Evolutionary conservation across 495 filamentous ascomycete species (phyloP).

Genomic region (Trichoderma virens): DNA sequence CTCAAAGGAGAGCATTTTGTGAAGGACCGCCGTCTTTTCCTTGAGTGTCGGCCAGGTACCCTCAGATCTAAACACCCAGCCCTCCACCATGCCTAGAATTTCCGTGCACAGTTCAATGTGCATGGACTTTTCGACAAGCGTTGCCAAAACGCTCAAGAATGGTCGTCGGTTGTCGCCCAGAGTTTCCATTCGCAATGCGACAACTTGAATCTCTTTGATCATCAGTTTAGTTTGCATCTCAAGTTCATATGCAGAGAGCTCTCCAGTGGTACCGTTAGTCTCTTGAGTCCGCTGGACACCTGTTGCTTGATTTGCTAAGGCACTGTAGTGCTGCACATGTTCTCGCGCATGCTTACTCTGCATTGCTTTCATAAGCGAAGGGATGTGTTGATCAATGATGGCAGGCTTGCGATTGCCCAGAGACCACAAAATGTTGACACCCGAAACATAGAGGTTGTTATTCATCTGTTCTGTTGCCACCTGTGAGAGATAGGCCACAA

Average conservation of each 20-base stretch:
- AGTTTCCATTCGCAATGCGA: conserved; percentile 82
- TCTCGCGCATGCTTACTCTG: conserved; percentile 90
- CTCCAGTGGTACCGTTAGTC: conserved; percentile 40
- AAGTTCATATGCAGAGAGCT: conserved; percentile 66
- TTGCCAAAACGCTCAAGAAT: conserved; percentile 89
- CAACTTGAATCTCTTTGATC: conserved; percentile 87
- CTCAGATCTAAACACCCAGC: conserved; percentile 88
- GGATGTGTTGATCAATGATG: conserved; percentile 82
- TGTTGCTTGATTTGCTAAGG: conserved; percentile 37
- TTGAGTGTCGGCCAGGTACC: conserved; percentile 94
- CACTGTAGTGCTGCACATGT: conserved; percentile 70
- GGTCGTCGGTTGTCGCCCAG: conserved; percentile 88
- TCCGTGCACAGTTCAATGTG: conserved; percentile 80
- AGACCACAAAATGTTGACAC: conserved; percentile 87
- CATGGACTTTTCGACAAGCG: conserved; percentile 86
- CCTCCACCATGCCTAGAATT: conserved; percentile 88
- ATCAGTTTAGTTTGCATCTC: conserved; percentile 83
- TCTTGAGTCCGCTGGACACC: conserved; percentile 32
- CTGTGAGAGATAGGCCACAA: conserved; percentile 69
- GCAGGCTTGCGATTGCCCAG: conserved; percentile 74
- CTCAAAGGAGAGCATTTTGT: conserved; percentile 97
- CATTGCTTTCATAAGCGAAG: conserved; percentile 83
- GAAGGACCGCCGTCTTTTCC: conserved; percentile 92
- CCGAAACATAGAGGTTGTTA: conserved; percentile 69
- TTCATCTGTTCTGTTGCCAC: conserved; percentile 78